Conservation (phyloP, 1,284 basidiomycete species). For the Termitomyces sp. region DNA sequence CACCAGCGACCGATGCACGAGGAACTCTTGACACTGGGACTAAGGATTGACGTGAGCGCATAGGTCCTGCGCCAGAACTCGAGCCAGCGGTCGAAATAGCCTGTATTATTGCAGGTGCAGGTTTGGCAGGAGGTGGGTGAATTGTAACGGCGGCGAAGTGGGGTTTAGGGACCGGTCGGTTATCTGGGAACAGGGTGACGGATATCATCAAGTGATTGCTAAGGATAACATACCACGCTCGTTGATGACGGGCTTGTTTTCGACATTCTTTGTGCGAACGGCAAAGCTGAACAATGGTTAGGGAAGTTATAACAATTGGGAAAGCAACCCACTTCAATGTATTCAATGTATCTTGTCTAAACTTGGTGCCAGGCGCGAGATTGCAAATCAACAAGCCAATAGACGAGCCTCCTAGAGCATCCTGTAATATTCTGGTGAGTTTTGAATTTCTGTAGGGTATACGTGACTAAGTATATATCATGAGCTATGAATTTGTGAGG, state of each 20-base stretch:
- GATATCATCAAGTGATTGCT: conserved; percentile 2
- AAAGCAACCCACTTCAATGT: conserved; percentile 65
- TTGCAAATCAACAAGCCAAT: conserved; percentile 79
- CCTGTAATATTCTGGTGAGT: conserved; percentile 77
- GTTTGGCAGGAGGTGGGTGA: conserved; percentile 42
- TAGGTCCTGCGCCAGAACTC: conserved; percentile 20
- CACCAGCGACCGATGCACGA: conserved; percentile 28
- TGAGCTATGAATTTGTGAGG: not conserved
- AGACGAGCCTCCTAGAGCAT: conserved; percentile 75
- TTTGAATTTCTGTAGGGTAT: conserved; percentile 85
- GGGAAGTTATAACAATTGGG: not conserved
- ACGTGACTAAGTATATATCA: conserved; percentile 43
- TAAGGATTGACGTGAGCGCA: conserved; percentile 30
- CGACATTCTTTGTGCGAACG: conserved; percentile 72
- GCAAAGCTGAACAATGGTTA: conserved; percentile 52
- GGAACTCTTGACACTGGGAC: conserved; percentile 32
- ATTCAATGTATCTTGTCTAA: conserved; percentile 78
- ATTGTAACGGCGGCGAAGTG: conserved; percentile 56
- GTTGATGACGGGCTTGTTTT: conserved; percentile 72
- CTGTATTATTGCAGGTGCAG: conserved; percentile 38
- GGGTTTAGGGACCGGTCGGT: conserved; percentile 47
- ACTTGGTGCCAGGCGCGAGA: conserved; percentile 73
- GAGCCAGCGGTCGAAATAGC: conserved; percentile 28
- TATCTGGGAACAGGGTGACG: conserved; percentile 36
- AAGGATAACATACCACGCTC: conserved; percentile 51